Base-by-base conservation (phyloP, 1,139 yeast genomes). In the Yamadazyma siamensis region DNA sequence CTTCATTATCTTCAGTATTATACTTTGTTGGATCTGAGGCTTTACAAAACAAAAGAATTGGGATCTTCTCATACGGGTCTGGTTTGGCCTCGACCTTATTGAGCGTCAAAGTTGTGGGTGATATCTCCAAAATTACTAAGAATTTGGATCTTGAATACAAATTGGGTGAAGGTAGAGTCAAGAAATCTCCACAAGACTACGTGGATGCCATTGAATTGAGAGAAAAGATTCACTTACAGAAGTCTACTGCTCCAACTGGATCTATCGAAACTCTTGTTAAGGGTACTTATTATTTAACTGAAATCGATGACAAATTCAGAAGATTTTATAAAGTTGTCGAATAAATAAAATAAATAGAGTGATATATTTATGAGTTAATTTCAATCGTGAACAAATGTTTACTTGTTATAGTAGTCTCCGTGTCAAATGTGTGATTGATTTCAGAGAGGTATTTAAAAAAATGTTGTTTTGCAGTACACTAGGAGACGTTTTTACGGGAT, bases 11-110 rank as follows among this genome's bases (percentile, higher is more conserved):
- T 21, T 89, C 98, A 11, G 67, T 87, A 42, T 69, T 94, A 49
- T 78, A 75, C 56, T 82, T 69, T 53, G 85, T 81, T 42, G 91
- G 88, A 27, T 71, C 76, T 33, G 94, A 80, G 30, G 65, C 74
- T 33, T 74, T 89, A 48, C 86, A 80, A 58, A 76, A 75, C 50
- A 87, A 89, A 72, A 80, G 96, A 61, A 71, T 94, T 52, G 94
- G 96, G 50, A 59, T 89, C 47, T 94, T 89, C 71, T 91, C 98
- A 15, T 94, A 94, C 62, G 99, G 99, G 44, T 91, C 98, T 17
- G 99, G 99, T 52, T 76, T 91, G 43, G 98, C 99, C 29, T 76
- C 98, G 15, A 79, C 96, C 27, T 71, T 94, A 62, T 84, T 78
- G 65, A 82, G 95, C 21, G 77, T 80, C 44, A 76, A 69, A 40